Base-by-base conservation (phyloP, 768 basidiomycete species). In the Leccinellum albellum region DNA sequence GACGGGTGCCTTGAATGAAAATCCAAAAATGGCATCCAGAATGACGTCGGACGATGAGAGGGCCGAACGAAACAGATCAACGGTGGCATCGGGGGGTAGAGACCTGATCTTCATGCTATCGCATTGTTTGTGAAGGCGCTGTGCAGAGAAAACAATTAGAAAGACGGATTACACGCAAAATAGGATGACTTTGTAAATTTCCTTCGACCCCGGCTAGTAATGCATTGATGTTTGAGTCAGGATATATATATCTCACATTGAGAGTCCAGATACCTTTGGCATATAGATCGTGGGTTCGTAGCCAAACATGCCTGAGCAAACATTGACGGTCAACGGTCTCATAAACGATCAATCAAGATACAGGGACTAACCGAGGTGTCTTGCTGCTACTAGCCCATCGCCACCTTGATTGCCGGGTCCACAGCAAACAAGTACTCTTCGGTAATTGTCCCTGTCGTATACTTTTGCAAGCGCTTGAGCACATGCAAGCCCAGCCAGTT, bases 401-500 rank as follows among this genome's bases (percentile, higher is more conserved):
- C 97, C 97, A 73, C 84, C 93, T 78, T 98, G 96, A 66, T 98
- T 98, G 42, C 97, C 97, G 7, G 97, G 95, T 17, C 97, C 97
- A 69, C 95, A 98, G 66, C 91, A 94, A 12, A 98, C 91, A n/a
- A 98, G 77, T 6, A 98, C 92, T 12, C 85, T 82, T 35, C 80
- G 81, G 70, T 91, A 85, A 46, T 77, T 80, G 3, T 85, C 82
- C 29, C 80, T 83, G 40, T 76, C 77, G 69, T 92, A 98, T 0
- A 86, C 84, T n/a, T 78, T 86, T 6, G 89, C 86, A 3, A 98
- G 75, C 0, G 90, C 82, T 69, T 95, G 91, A 0, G 96, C 97
- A 67, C 95, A 95, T 1, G 96, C 88, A 10, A 98, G 76, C 1
- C 97, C 97, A 29, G 96, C 96, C 13, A 98, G 82, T 67, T 98